Base-by-base conservation (phyloP, 345 rosid species). In the Eucalyptus tenuipes region DNA sequence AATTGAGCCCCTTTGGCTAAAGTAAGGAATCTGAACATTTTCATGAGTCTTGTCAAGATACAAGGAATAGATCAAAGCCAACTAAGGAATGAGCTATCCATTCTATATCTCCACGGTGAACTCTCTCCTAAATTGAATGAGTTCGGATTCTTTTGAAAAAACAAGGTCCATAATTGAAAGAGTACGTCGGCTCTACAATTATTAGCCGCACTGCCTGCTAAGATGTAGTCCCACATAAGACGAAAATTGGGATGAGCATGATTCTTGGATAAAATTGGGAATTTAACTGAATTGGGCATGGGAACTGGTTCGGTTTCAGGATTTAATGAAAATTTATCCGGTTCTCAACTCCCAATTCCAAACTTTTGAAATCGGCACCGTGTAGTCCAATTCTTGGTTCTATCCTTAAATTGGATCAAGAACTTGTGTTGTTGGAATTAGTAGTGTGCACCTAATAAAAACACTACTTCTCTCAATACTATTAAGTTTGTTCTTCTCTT, bases 161-260 rank as follows among this genome's bases (percentile, higher is more conserved):
- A 13, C 22, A 8, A 66, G 79, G 42, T 31, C 2, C 6, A 2
- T 31, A 15, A 7, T 66, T 8, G 18, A 66, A 31, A 66, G 42
- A 66, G 12, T 16, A 16, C 1, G 7, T 16, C 2, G 40, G 53
- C 24, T 87, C 87, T 33, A 71, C 86, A 44, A 42, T 85, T 86
- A 50, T 80, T 82, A 87, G 81, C 33, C 27, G 52, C 88, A 86
- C 80, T 94, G 97, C 85, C 88, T 93, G 49, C 86, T 87, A 96
- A 75, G 89, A 97, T 94, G 57, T 89, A 94, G 88, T 96, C 97
- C 97, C 88, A 96, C 97, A 10, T 59, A 25, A 57, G n/a, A 25
- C 64, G 4, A 9, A 27, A 57, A 57, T 57, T 4, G 64, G n/a
- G 64, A 57, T 57, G 64, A 57, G n/a, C 14, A 25, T 10, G 29